Base-by-base conservation (phyloP, 495 filamentous ascomycete genomes). In the Neurospora sp. region DNA sequence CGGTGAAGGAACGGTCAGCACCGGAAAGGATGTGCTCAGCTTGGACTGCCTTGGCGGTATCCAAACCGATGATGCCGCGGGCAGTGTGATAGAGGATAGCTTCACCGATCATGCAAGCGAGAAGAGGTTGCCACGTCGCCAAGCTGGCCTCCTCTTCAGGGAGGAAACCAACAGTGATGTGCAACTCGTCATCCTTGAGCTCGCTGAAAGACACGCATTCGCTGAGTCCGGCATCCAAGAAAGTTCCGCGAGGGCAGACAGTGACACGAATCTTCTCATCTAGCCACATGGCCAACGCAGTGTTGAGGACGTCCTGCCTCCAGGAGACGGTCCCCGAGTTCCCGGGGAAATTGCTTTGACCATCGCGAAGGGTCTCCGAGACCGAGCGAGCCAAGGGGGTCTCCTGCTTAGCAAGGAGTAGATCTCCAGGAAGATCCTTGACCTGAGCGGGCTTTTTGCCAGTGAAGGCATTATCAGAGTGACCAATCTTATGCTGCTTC, bases 41-140 rank as follows among this genome's bases (percentile, higher is more conserved):
- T 21, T 77, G 72, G 2, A 69, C 54, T 5, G 77, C 75, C 31
- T 74, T 66, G 5, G 37, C 45, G 6, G 37, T 17, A 13, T 19
- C 70, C 31, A 78, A 19, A 4, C 62, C 66, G 6, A 78, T 24
- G 2, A 72, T 36, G 6, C 72, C 71, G 15, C 73, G 69, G 11
- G 77, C 69, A 17, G 48, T 71, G 66, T 78, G 77, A 42, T 76
- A 75, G 15, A 78, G 34, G 39, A 74, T 74, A 11, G 69, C 40
- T 69, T 78, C 76, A 2, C 71, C n/a, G 4, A 73, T 40, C 17
- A 73, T 72, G 5, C 43, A 34, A 7, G 70, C 70, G 4, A 69
- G 45, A 3, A 72, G 13, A 5, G 43, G 37, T 17, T 76, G 54
- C 75, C 75, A 74, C 0, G 70, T 70, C 15, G 43, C 9, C 15